phyloP scores from a whole-genome alignment of 2,329 filamentous ascomycete species.

The Calonectria naviculata region DNA sequence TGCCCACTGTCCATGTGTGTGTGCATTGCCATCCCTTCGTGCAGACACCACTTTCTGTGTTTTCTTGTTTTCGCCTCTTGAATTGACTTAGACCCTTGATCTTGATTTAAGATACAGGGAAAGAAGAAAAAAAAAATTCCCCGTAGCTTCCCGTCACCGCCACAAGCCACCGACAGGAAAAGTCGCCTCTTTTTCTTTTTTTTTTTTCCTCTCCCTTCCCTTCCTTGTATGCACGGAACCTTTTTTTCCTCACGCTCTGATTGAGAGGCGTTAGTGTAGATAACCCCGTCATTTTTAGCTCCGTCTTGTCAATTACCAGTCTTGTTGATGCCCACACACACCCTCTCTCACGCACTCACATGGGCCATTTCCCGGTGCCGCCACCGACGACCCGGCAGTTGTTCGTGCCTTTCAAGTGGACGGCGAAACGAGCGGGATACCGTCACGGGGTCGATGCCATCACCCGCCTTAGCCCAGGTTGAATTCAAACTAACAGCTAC shows the following conservation, averaged over 20 bases:
- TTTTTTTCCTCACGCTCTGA: slow-evolving; percentile 11
- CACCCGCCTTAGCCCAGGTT: not conserved
- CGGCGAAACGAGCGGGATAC: not conserved
- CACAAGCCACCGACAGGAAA: not conserved
- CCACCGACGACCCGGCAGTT: not conserved
- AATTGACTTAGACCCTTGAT: not conserved
- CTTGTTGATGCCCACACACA: not conserved
- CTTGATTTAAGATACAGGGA: not conserved
- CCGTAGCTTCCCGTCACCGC: slow-evolving; percentile 15
- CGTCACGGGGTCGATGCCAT: not conserved
- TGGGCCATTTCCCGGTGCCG: not conserved
- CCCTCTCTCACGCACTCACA: not conserved
- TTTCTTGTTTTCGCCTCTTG: not conserved
- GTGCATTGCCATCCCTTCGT: not conserved
- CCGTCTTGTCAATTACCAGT: not conserved
- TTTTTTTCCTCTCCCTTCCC: not conserved
- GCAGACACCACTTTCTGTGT: not conserved
- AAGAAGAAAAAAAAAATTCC: not conserved
- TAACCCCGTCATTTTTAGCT: slow-evolving; percentile 1
- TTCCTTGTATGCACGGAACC: slow-evolving; percentile 27
- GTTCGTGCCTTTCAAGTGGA: not conserved
- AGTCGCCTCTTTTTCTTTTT: not conserved
- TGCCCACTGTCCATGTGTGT: no score
- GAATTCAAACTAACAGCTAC: not conserved
- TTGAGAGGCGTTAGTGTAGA: not conserved